A percentile compares a stretch with the other conserved stretches of the same genome.
phyloP scores from a whole-genome alignment of 495 filamentous ascomycete genomes.

The Penicillium lividum region DNA sequence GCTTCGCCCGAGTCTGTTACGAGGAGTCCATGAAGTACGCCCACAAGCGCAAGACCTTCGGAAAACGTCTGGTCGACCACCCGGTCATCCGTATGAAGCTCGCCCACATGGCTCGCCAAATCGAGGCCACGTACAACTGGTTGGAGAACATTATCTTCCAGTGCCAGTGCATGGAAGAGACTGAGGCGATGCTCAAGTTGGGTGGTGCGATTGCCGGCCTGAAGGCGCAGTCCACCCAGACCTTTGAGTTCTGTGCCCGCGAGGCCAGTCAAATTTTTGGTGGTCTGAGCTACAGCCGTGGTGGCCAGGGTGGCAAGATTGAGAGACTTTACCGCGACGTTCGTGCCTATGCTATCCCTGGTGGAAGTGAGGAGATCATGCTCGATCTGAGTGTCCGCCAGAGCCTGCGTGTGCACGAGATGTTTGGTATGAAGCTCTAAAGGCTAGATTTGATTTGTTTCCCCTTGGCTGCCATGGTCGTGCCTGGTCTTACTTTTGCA shows the following conservation, averaged over 20 bases:
- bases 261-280: slow-evolving; percentile 98
- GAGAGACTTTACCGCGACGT: slow-evolving; percentile 96
- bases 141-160: slow-evolving; percentile 96
- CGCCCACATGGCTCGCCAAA: slow-evolving; percentile 96
- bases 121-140: slow-evolving; percentile 95
- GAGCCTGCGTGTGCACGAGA: slow-evolving; percentile 84
- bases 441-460: slow-evolving; percentile 1
- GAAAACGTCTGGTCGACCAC: slow-evolving; percentile 93
- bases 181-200: slow-evolving; percentile 92
- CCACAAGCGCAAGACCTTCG: slow-evolving; percentile 93
- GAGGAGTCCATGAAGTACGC: slow-evolving; percentile 96
- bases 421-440: slow-evolving; percentile 94
- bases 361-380: slow-evolving; percentile 98
- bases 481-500: neutral
- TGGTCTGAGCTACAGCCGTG: slow-evolving; percentile 87
- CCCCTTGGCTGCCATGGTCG: neutral
- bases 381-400: slow-evolving; percentile 94
- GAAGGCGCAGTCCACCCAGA: slow-evolving; percentile 89
- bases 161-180: slow-evolving; percentile 87
- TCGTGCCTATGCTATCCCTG: slow-evolving; percentile 96
- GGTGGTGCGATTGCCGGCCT: slow-evolving; percentile 92
- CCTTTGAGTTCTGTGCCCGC: slow-evolving; percentile 95
- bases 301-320: slow-evolving; percentile 94
- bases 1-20: slow-evolving; percentile 96
- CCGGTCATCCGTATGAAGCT: slow-evolving; percentile 97